Percentiles rank a stretch among this genome's conserved stretches.
These are phyloP conservation scores for Rhizophagus clarus DNA, from an alignment of 192 early-diverging fungal genomes.

Conservation along the genomic window DNA sequence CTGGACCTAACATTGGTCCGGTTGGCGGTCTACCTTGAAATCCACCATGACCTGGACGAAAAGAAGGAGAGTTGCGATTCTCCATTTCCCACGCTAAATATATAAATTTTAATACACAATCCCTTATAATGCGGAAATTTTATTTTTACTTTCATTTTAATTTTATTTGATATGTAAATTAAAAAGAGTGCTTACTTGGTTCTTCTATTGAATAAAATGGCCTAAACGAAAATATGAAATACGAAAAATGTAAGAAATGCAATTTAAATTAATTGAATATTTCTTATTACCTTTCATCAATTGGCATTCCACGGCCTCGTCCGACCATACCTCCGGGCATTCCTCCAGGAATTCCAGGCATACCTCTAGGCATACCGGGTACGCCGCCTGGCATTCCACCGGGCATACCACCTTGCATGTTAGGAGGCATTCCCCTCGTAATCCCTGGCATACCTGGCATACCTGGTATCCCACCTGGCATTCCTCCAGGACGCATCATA, in stretches of 20 bases:
- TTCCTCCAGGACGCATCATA: conserved; percentile 35
- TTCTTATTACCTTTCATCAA: conserved; percentile 31
- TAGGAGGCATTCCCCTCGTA: conserved; percentile 34
- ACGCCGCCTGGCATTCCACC: conserved; percentile 38
- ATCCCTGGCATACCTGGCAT: conserved; percentile 43
- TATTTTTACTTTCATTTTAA: not conserved
- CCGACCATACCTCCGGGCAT: conserved; percentile 44
- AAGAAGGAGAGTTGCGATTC: conserved; percentile 13
- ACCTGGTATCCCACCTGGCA: conserved; percentile 41
- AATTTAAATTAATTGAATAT: not conserved
- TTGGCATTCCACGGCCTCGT: conserved; percentile 35
- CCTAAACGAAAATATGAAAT: not conserved
- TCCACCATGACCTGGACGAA: conserved; percentile 8
- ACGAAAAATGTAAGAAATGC: not conserved
- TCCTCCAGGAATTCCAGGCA: conserved; percentile 46
- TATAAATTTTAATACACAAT: not conserved
- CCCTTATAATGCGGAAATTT: too few relatives aligned
- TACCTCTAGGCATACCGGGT: conserved; percentile 36
- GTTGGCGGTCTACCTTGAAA: conserved; percentile 27
- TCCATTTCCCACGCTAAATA: conserved; percentile 31
- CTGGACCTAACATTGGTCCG: conserved; percentile 26
- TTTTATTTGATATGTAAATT: not conserved
- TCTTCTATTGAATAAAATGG: conserved; percentile 29
- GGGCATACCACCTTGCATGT: conserved; percentile 36
- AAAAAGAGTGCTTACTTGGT: not conserved